Evolutionary conservation across 2,329 filamentous ascomycete species (phyloP).

Genomic region (Aspergillus udagawae): DNA sequence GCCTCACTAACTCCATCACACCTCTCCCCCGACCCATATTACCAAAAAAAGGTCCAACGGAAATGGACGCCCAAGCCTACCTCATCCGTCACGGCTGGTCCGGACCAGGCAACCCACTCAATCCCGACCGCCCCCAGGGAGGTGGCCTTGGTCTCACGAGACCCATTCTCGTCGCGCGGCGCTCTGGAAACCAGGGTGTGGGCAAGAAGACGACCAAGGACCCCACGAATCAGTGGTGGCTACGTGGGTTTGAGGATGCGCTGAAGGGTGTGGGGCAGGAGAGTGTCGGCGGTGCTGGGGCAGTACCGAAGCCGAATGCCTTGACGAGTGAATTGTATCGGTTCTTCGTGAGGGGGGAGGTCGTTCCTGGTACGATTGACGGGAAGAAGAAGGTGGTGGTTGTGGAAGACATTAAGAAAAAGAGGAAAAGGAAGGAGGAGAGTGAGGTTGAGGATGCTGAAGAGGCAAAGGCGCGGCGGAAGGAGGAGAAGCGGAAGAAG

Average conservation of each 20-base stretch:
- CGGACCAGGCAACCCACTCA: constrained; percentile 81
- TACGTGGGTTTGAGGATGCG: constrained; percentile 88
- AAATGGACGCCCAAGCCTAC: constrained; percentile 80
- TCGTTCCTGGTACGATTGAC: constrained; percentile 64
- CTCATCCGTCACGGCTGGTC: constrained; percentile 86
- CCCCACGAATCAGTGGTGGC: constrained; percentile 87
- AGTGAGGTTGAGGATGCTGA: constrained; percentile 33
- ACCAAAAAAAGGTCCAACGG: not conserved
- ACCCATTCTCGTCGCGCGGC: constrained; percentile 77
- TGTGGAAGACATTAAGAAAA: constrained; percentile 4
- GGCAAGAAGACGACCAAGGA: constrained; percentile 67
- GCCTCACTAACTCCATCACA: not conserved
- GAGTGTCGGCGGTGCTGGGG: constrained; percentile 54
- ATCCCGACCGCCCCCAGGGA: constrained; percentile 55
- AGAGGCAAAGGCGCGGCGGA: constrained; percentile 17
- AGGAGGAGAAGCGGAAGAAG: constrained; percentile 34
- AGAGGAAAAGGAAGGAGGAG: constrained; percentile 20
- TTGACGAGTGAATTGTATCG: constrained; percentile 63
- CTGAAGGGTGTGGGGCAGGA: constrained; percentile 69
- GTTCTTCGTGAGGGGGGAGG: constrained; percentile 78
- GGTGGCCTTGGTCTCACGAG: constrained; percentile 73
- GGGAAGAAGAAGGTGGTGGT: constrained; percentile 13
- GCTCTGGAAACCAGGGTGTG: constrained; percentile 75
- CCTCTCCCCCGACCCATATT: not conserved
- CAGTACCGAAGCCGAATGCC: constrained; percentile 43